Conservation (phyloP, 2,329 filamentous ascomycete species). For the Verticillium albo-atrum region DNA sequence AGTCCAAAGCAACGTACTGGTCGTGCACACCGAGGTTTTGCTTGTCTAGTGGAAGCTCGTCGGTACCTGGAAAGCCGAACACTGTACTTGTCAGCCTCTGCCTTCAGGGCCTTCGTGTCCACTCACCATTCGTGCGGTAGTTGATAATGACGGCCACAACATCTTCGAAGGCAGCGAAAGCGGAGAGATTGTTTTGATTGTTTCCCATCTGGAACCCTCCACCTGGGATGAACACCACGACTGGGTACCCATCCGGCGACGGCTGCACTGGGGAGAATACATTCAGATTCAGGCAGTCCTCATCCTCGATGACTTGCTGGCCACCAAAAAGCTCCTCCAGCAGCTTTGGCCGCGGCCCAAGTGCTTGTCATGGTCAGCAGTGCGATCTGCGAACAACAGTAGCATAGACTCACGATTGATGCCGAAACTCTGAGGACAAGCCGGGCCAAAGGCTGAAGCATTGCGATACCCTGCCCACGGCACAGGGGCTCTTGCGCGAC, state of each 20-base stretch:
- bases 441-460: conserved; percentile 1
- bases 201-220: conserved; percentile 19
- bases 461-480: not conserved
- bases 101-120: no score
- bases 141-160: conserved; percentile 19
- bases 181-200: conserved; percentile 15
- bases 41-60: not conserved
- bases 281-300: conserved; percentile 23
- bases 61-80: conserved; percentile 10
- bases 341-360: no score
- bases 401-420: not conserved
- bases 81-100: conserved; percentile 8
- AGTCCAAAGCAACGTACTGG: conserved; percentile 24
- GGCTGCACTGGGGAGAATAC: conserved; percentile 16
- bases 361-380: no score
- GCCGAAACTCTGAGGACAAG: conserved; percentile 7
- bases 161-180: conserved; percentile 21
- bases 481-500: not conserved
- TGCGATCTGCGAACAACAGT: not conserved
- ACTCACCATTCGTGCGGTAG: conserved; percentile 19
- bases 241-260: conserved; percentile 9
- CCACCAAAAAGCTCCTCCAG: conserved; percentile 13
- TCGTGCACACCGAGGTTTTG: conserved; percentile 17
- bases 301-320: conserved; percentile 14
- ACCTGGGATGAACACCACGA: conserved; percentile 20